phyloP scores from a whole-genome alignment of 768 basidiomycete species.

The Sporobolomyces roseus region DNA sequence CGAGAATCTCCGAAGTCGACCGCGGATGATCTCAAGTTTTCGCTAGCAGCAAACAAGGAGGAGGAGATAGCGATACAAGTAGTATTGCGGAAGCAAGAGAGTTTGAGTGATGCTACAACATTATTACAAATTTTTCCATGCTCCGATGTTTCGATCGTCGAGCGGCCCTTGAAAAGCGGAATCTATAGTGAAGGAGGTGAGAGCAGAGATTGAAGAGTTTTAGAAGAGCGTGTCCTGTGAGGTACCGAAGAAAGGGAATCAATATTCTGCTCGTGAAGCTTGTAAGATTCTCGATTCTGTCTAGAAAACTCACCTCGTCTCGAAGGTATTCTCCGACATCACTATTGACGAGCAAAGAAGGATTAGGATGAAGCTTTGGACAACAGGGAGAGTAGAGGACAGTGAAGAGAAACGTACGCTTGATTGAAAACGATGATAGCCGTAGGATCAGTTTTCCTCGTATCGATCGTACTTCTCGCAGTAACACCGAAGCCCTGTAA shows the following conservation, averaged over 20 bases:
- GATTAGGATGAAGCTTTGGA: not conserved
- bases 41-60: too few relatives aligned
- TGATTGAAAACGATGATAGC: constrained; percentile 98
- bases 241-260: not conserved
- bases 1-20: too few relatives aligned
- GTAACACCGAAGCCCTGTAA: constrained; percentile 93
- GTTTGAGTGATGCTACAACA: constrained; percentile 18
- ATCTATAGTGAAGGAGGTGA: not conserved
- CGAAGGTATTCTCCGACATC: constrained; percentile 98
- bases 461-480: constrained; percentile 89
- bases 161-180: too few relatives aligned
- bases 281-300: not conserved
- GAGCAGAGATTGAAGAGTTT: not conserved
- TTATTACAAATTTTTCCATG: not conserved
- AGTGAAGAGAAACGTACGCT: constrained; percentile 59
- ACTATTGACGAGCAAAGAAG: constrained; percentile 52
- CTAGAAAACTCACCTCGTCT: constrained; percentile 56
- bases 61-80: too few relatives aligned
- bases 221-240: constrained; percentile 73
- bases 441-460: constrained; percentile 93
- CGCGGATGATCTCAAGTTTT: too few relatives aligned
- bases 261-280: not conserved
- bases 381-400: not conserved
- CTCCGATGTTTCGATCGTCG: not conserved
- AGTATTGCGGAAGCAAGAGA: too few relatives aligned